A percentile compares a stretch with the other conserved stretches of the same genome.
Conservation (phyloP, 1,284 basidiomycete genomes). For the Crucibulum parvulum region DNA sequence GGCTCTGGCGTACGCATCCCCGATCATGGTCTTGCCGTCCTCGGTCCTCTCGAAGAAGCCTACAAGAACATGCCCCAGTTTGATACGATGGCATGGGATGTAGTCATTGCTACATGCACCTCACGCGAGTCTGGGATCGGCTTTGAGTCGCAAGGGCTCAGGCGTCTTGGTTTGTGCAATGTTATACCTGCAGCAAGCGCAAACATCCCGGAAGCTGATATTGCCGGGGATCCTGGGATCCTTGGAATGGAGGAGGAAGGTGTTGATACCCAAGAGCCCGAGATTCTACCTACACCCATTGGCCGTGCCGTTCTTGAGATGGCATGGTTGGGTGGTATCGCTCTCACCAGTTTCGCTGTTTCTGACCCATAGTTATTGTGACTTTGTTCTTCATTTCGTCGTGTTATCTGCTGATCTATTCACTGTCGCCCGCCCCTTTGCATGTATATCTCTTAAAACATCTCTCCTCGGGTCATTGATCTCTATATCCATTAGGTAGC, state of each 20-base stretch:
- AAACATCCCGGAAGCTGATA: too few species aligned
- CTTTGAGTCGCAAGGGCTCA: slow-evolving; percentile 73
- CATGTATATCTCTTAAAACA: neutral
- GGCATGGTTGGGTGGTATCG: slow-evolving; percentile 82
- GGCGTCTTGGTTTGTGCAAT: slow-evolving; percentile 66
- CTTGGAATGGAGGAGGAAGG: slow-evolving; percentile 38
- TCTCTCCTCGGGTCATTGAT: neutral
- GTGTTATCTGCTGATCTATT: neutral
- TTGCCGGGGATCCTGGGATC: neutral
- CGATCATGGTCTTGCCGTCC: slow-evolving; percentile 69
- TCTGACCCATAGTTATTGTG: neutral
- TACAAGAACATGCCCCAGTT: slow-evolving; percentile 44
- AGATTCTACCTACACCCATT: slow-evolving; percentile 66
- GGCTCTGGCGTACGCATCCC: slow-evolving; percentile 77
- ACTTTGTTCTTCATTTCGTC: neutral
- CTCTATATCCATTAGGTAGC: neutral
- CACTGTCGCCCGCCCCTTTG: neutral
- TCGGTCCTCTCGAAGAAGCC: slow-evolving; percentile 66
- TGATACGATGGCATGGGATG: slow-evolving; percentile 36
- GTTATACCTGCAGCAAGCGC: neutral
- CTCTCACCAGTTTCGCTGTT: slow-evolving; percentile 70
- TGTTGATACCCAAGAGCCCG: slow-evolving; percentile 44
- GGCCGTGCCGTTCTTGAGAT: slow-evolving; percentile 81
- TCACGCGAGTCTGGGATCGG: slow-evolving; percentile 70
- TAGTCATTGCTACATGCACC: slow-evolving; percentile 67